A percentile compares a stretch with the other conserved stretches of the same genome.
These are phyloP conservation scores for Tricharina praecox DNA, from an alignment of 495 filamentous ascomycete species.

Conservation along the genomic window DNA sequence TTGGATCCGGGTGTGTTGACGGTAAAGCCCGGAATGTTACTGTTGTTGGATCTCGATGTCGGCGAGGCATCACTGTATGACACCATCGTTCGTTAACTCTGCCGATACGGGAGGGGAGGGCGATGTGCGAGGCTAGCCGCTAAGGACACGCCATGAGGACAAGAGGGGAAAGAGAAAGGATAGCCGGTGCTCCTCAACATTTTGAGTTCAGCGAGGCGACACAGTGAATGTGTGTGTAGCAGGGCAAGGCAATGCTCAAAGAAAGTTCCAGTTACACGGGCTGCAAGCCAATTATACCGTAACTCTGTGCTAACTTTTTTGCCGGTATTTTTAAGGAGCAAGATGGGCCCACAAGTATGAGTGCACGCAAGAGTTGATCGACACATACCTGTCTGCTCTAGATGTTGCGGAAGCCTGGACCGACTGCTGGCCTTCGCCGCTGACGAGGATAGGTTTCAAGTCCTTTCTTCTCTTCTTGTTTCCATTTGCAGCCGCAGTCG, in stretches of 20 bases:
- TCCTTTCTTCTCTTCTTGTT: slow-evolving; percentile 83
- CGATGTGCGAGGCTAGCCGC: no score
- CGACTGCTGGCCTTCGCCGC: slow-evolving; percentile 40
- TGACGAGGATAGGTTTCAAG: slow-evolving; percentile 81
- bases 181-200: no score
- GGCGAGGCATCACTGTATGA: no score
- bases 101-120: background rate
- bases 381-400: slow-evolving; percentile 9
- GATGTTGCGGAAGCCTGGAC: slow-evolving; percentile 20
- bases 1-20: slow-evolving; percentile 7
- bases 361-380: background rate
- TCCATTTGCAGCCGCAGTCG: slow-evolving; percentile 45
- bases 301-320: no score
- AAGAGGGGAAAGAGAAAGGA: background rate
- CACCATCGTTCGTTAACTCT: no score
- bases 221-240: no score
- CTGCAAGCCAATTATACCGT: no score
- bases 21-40: background rate
- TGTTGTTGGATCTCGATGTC: no score
- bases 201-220: no score
- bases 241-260: no score
- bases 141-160: background rate
- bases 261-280: no score
- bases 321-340: no score
- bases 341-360: slow-evolving; percentile 1